Evolutionary conservation across 129 eudicot species (phyloP), one percentile per base, ranked within the genome.

Genomic region (Chrysanthemum makinoi): DNA sequence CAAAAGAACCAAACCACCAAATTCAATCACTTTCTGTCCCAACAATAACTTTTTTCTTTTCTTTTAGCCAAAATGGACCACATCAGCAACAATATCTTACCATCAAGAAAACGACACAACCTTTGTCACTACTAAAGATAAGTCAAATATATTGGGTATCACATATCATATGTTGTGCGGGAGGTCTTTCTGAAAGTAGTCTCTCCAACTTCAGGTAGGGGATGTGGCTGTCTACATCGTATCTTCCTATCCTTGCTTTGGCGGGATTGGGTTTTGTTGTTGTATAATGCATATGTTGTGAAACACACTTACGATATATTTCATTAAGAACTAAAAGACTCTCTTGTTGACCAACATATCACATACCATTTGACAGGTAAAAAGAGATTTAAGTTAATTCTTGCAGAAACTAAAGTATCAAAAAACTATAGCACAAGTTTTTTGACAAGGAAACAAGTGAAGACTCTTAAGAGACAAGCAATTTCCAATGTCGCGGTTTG

Each of bases 11-110:
- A 61, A 70, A 49, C 49, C 12, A 72, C 51, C 69, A 72, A 72
- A 72, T 61, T 47, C 61, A 46, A 46, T 72, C 68, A 59, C 76
- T 72, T 72, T 59, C 59, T 47, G 76, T 59, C 68, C 57, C 76
- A 47, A 46, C 76, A 56, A 70, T 22, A 35, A 43, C 14, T 71
- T 58, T 58, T 28, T 2, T 5, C 6, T 0, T 62, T 14, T 7
- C 44, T 33, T 35, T 39, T 57, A 72, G 30, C 66, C 76, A 47
- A 72, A 6, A 72, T 60, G 68, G 68, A 60, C 60, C 76, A 24
- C 76, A 46, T 72, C 76, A 59, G 2, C 68, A 72, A 59, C 59
- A 48, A 46, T 72, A 72, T 72, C 68, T 35, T 43, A 71, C 24
- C 66, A 58, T 59, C 24, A 44, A 10, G 17, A 39, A 56, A 70